Evolutionary conservation across 176 grass and related monocot species (phyloP).

Genomic region (Oryza glaberrima): DNA sequence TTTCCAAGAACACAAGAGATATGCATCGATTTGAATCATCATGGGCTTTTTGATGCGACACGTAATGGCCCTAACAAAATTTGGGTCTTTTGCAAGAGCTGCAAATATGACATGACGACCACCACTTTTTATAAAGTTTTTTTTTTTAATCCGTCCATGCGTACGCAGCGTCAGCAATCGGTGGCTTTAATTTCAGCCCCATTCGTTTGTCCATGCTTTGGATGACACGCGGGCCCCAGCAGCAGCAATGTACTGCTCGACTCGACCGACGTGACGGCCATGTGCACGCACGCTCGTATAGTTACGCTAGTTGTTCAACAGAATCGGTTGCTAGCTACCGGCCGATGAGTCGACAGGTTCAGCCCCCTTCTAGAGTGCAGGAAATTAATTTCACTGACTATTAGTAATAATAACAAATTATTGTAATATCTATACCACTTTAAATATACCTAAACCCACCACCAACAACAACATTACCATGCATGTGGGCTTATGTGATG

Average conservation of each 20-base stretch:
- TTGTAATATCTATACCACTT: no score
- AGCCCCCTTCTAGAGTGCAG: no score
- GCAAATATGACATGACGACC: neutral
- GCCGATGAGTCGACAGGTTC: neutral
- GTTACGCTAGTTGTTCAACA: neutral
- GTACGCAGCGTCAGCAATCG: no score
- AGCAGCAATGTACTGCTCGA: neutral
- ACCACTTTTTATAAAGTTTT: neutral
- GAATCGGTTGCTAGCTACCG: neutral
- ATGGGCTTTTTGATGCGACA: no score
- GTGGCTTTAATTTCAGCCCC: neutral
- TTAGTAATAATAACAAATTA: no score
- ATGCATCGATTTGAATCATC: no score
- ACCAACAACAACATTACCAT: no score
- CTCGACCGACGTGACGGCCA: neutral
- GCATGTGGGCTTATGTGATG: no score
- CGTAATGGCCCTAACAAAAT: no score
- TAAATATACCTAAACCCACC: no score
- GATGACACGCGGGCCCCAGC: constrained; percentile 24
- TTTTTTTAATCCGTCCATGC: neutral
- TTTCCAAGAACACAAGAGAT: no score
- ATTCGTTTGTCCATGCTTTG: neutral
- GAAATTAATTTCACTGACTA: no score
- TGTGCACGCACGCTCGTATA: neutral
- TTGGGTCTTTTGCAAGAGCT: neutral